These are phyloP conservation scores for Cocos nucifera DNA, from an alignment of 176 grass and related monocot genomes.

Conservation along the genomic window DNA sequence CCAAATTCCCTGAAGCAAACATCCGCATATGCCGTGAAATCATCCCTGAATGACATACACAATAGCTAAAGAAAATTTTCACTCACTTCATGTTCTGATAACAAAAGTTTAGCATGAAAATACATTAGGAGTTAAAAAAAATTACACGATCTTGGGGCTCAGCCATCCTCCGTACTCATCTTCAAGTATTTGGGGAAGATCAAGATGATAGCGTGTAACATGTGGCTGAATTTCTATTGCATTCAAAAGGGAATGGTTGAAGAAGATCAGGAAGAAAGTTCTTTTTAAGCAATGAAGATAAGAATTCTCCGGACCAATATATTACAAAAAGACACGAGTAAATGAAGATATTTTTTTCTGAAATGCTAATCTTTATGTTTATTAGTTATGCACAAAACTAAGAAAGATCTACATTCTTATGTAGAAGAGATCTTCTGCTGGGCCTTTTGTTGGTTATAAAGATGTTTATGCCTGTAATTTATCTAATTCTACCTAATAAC, in stretches of 20 bases:
- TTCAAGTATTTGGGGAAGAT: slow-evolving; percentile 52
- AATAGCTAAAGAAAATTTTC: not conserved
- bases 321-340: not conserved
- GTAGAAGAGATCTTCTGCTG: too few relatives aligned
- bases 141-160: slow-evolving; percentile 47
- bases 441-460: too few relatives aligned
- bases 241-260: not conserved
- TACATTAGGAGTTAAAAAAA: not conserved
- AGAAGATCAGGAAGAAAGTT: not conserved
- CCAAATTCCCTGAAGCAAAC: slow-evolving; percentile 44
- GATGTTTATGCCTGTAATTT: too few relatives aligned
- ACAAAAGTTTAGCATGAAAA: not conserved
- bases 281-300: not conserved
- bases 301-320: not conserved
- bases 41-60: slow-evolving; percentile 18
- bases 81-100: too few relatives aligned
- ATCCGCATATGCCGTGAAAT: slow-evolving; percentile 44
- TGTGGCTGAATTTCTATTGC: slow-evolving; percentile 58
- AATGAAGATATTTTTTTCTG: too few relatives aligned
- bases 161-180: slow-evolving; percentile 69
- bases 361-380: too few relatives aligned
- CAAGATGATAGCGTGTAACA: slow-evolving; percentile 50
- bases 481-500: too few relatives aligned
- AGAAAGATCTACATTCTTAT: too few relatives aligned
- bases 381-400: too few relatives aligned